Evolutionary conservation across 306 rosid genomes (phyloP).

Genomic region (Senna siamea): DNA sequence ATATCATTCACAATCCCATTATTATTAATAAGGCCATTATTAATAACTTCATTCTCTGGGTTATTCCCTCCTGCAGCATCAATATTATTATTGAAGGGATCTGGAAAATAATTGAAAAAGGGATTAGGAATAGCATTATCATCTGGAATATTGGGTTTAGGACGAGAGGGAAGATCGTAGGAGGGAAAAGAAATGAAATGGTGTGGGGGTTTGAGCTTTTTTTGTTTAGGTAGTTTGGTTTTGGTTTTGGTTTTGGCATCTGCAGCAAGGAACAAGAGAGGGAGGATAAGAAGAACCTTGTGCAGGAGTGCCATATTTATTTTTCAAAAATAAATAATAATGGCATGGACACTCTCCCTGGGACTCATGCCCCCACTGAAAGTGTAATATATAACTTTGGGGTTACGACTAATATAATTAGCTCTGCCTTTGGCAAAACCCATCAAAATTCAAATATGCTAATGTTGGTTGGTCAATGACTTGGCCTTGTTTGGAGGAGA

Average conservation of each 20-base stretch:
- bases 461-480: neutral
- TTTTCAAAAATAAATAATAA: neutral
- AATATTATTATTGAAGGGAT: no score
- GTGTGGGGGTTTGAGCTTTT: no score
- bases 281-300: slow-evolving; percentile 41
- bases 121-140: no score
- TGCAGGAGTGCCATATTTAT: slow-evolving; percentile 49
- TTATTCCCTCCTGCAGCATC: no score
- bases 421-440: no score
- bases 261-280: slow-evolving; percentile 38
- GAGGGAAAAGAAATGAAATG: no score
- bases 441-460: neutral
- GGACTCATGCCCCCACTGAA: neutral
- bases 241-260: slow-evolving; percentile 34
- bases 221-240: no score
- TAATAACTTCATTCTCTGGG: no score
- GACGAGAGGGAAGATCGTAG: no score
- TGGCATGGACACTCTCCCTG: neutral
- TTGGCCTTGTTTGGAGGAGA: slow-evolving; percentile 30
- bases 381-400: neutral
- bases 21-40: no score
- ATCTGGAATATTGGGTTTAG: neutral
- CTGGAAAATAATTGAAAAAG: no score
- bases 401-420: neutral
- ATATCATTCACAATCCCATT: neutral